These are phyloP conservation scores for Aspergillus hancockii DNA, from an alignment of 495 filamentous ascomycete genomes.

Conservation along the genomic window DNA sequence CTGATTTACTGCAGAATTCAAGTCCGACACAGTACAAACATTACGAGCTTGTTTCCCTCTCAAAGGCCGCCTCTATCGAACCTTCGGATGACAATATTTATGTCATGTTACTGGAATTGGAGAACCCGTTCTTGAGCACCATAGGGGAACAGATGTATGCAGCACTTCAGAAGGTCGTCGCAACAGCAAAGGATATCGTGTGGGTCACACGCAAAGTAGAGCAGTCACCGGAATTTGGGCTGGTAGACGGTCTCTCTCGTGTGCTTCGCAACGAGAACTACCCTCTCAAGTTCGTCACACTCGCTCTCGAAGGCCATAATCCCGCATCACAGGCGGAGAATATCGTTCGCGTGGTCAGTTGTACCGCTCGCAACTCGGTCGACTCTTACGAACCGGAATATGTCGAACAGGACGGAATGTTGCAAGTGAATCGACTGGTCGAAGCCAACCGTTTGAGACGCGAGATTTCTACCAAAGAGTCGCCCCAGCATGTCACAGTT, in stretches of 20 bases:
- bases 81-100: not conserved
- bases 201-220: not conserved
- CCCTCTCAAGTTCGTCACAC: not conserved
- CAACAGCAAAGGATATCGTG: not conserved
- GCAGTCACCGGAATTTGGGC: not conserved
- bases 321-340: not conserved
- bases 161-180: not conserved
- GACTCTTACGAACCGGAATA: not conserved
- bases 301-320: conserved; percentile 1
- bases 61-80: not conserved
- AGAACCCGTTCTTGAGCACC: not conserved
- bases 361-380: not conserved
- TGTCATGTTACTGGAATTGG: not conserved
- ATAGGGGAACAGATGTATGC: not conserved
- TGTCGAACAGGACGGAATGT: not conserved
- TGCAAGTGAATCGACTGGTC: not conserved
- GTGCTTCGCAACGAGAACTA: not conserved
- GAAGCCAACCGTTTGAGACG: not conserved
- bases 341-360: not conserved
- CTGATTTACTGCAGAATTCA: not conserved
- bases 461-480: not conserved
- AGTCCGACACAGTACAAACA: not conserved
- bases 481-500: not conserved
- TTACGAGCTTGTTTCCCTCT: too few species aligned
- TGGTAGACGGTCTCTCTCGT: not conserved